Base-by-base conservation (phyloP, 805 yeast genomes). In the Cyberlindnera mrakii region DNA sequence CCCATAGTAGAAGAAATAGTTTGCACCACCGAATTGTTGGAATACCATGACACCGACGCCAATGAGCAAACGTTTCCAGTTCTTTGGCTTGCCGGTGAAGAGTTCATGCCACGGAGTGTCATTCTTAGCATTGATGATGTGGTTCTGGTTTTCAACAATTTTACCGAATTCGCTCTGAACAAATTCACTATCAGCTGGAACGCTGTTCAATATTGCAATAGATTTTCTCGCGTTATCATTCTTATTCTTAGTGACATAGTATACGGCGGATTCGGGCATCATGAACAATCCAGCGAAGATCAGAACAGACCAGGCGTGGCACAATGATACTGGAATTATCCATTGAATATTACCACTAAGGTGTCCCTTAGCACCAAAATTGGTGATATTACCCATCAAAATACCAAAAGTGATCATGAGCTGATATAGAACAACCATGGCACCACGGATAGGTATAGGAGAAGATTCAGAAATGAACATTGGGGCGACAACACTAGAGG, bases 191-290 rank as follows among this genome's bases (percentile, higher is more conserved):
- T 63, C 77, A 10, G 63, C 47, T 3, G 67, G 49, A 30, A 68
- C 64, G 54, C 71, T 73, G 67, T 80, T 80, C 47, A 79, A 69
- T 44, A 54, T 70, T 18, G 78, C 76, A 50, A 82, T 61, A 11
- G 83, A 72, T 3, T 47, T 46, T 54, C 62, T 72, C 34, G 87
- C 87, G 44, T 75, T 77, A 30, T 76, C 81, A 30, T 68, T 49
- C 43, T 64, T 69, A 35, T 64, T 67, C 48, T 65, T 65, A 27
- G 46, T 66, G 14, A 54, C 43, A 60, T 73, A 78, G 65, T 60
- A 82, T 57, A 85, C 67, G 48, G 88, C 84, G 30, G 85, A 78
- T 65, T 82, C 89, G 30, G 88, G 87, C 74, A 80, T 78, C 50
- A 70, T 67, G 54, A 40, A 65, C 54, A 55, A 78, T 75, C 82